Conservation (phyloP, 2,329 filamentous ascomycete genomes). For the Podosphaera xanthii region DNA sequence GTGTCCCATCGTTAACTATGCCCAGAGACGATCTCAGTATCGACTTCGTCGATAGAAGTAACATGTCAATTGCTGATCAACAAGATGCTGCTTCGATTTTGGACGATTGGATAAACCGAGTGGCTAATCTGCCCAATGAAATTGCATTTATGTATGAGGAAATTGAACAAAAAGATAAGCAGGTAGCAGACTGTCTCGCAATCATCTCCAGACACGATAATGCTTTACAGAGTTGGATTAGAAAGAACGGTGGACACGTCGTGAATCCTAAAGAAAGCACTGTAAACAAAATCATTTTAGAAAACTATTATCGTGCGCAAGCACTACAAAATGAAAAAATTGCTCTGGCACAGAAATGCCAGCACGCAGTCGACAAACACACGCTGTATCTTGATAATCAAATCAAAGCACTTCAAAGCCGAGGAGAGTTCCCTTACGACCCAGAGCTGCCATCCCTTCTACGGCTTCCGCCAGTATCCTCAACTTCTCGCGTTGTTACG, state of each 20-base stretch:
- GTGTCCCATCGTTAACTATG: constrained; percentile 22
- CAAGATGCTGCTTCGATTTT: constrained; percentile 46
- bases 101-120: constrained; percentile 54
- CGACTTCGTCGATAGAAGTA: constrained; percentile 31
- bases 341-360: constrained; percentile 40
- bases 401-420: constrained; percentile 37
- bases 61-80: constrained; percentile 36
- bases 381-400: constrained; percentile 37
- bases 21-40: constrained; percentile 52
- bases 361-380: constrained; percentile 37
- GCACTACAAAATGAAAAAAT: constrained; percentile 56
- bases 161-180: constrained; percentile 55
- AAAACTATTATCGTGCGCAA: constrained; percentile 46
- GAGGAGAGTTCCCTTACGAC: constrained; percentile 26
- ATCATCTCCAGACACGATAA: constrained; percentile 49
- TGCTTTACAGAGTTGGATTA: constrained; percentile 64
- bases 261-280: constrained; percentile 54
- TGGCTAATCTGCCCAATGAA: constrained; percentile 61
- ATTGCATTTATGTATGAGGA: constrained; percentile 68
- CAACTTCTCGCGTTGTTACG: constrained; percentile 9
- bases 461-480: constrained; percentile 29
- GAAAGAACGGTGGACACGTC: constrained; percentile 48
- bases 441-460: constrained; percentile 39
- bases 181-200: constrained; percentile 44
- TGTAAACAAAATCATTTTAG: constrained; percentile 39